phyloP scores from a whole-genome alignment of 768 basidiomycete species.

The Multifurca ochricompacta region DNA sequence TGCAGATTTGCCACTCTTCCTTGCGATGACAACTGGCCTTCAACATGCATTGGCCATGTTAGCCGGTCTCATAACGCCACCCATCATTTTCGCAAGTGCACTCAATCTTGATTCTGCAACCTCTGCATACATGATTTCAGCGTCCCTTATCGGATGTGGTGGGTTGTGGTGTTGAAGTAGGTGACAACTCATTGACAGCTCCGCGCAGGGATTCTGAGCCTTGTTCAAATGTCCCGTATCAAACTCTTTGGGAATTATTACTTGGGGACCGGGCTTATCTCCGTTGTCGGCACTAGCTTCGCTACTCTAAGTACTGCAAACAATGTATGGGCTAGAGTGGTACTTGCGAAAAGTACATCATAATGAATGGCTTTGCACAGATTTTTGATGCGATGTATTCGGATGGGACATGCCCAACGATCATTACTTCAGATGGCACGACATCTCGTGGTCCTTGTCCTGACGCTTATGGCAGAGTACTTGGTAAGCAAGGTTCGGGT shows the following conservation, averaged over 20 bases:
- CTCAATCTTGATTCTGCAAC: constrained; percentile 50
- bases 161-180: constrained; percentile 22
- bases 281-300: constrained; percentile 77
- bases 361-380: constrained; percentile 27
- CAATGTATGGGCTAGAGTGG: constrained; percentile 36
- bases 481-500: constrained; percentile 41
- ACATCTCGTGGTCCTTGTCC: constrained; percentile 57
- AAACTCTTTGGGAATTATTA: constrained; percentile 55
- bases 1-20: constrained; percentile 60
- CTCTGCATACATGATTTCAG: constrained; percentile 73
- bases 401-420: constrained; percentile 68
- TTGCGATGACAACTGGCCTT: constrained; percentile 66
- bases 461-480: constrained; percentile 71
- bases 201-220: constrained; percentile 56
- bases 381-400: constrained; percentile 72
- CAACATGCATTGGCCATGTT: constrained; percentile 80
- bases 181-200: neutral
- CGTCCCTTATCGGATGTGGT: constrained; percentile 76
- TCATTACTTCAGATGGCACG: constrained; percentile 48
- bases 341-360: neutral
- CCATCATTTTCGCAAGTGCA: constrained; percentile 67
- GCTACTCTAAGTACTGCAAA: constrained; percentile 68
- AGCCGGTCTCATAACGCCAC: constrained; percentile 74
- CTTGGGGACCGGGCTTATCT: constrained; percentile 73
- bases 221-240: constrained; percentile 72